A percentile compares a stretch with the other conserved stretches of the same genome.
Evolutionary conservation across 2,329 filamentous ascomycete genomes (phyloP).

Genomic region (Neoarthrinium moseri): DNA sequence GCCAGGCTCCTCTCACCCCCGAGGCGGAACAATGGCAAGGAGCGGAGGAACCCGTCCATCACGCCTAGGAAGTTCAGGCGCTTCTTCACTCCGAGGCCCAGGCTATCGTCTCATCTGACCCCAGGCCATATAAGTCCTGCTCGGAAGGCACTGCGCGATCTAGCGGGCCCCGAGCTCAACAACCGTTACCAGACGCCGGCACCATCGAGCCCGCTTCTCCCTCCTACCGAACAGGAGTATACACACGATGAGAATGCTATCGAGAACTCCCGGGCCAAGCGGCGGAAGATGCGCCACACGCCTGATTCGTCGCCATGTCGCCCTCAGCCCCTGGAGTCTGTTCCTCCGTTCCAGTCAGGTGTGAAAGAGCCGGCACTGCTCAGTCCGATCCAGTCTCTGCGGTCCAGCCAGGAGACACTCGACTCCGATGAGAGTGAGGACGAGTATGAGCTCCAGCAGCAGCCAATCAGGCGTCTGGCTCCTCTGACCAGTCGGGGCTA

Average conservation of each 20-base stretch:
- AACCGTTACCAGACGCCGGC: constrained; percentile 38
- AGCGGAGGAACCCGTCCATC: constrained; percentile 49
- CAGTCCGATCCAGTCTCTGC: constrained; percentile 37
- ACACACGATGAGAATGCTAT: constrained; percentile 17
- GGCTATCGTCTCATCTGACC: constrained; percentile 31
- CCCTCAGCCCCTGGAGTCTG: constrained; percentile 19
- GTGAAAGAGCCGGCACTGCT: constrained; percentile 22
- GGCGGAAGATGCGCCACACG: constrained; percentile 37
- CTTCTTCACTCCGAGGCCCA: constrained; percentile 52
- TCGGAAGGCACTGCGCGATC: constrained; percentile 38
- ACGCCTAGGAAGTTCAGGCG: constrained; percentile 52
- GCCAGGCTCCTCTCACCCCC: constrained; percentile 23
- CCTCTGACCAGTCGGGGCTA: constrained; percentile 34
- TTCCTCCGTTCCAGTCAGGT: constrained; percentile 8
- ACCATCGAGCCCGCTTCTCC: constrained; percentile 36
- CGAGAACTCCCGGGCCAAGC: constrained; percentile 28
- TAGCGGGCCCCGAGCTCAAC: constrained; percentile 38
- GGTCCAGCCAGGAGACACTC: constrained; percentile 26
- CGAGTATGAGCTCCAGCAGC: constrained; percentile 23
- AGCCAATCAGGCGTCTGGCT: constrained; percentile 24
- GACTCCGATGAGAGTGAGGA: constrained; percentile 31
- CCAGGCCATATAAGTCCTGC: constrained; percentile 28
- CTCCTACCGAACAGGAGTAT: constrained; percentile 27
- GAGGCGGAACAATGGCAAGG: constrained; percentile 34
- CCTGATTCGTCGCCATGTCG: constrained; percentile 36